Conservation (phyloP, 495 filamentous ascomycete species). For the Penicillium canariense region DNA sequence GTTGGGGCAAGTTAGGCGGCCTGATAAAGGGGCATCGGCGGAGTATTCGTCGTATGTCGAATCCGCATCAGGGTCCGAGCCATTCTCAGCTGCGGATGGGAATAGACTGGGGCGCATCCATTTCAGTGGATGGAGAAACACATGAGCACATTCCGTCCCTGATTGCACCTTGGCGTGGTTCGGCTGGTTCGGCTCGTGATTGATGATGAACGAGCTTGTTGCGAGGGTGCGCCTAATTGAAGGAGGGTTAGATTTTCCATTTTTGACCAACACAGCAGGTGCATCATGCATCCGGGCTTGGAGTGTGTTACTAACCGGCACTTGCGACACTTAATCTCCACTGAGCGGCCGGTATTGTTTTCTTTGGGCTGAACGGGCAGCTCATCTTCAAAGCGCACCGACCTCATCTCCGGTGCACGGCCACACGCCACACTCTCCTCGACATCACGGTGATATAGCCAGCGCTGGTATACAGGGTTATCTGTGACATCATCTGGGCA, state of each 20-base stretch:
- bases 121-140: constrained; percentile 84
- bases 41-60: constrained; percentile 20
- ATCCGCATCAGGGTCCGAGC: constrained; percentile 7
- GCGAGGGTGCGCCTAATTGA: constrained; percentile 58
- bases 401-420: constrained; percentile 67
- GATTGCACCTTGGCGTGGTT: constrained; percentile 18
- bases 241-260: background rate
- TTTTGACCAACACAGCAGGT: background rate
- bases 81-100: constrained; percentile 18
- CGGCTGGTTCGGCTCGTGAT: constrained; percentile 43
- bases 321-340: constrained; percentile 62
- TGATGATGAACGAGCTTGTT: constrained; percentile 58
- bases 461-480: constrained; percentile 77
- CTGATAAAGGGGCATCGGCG: constrained; percentile 67
- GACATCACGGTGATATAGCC: constrained; percentile 79
- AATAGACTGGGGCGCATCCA: constrained; percentile 86
- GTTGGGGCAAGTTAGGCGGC: constrained; percentile 79
- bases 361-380: constrained; percentile 29
- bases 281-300: constrained; percentile 3
- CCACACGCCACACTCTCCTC: constrained; percentile 68
- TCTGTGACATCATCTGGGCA: constrained; percentile 67
- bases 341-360: constrained; percentile 23
- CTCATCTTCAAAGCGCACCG: constrained; percentile 85
- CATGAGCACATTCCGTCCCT: constrained; percentile 63
- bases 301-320: constrained; percentile 47